These are phyloP conservation scores for Rhodotorula toruloides DNA, from an alignment of 768 basidiomycete species.

Conservation along the genomic window DNA sequence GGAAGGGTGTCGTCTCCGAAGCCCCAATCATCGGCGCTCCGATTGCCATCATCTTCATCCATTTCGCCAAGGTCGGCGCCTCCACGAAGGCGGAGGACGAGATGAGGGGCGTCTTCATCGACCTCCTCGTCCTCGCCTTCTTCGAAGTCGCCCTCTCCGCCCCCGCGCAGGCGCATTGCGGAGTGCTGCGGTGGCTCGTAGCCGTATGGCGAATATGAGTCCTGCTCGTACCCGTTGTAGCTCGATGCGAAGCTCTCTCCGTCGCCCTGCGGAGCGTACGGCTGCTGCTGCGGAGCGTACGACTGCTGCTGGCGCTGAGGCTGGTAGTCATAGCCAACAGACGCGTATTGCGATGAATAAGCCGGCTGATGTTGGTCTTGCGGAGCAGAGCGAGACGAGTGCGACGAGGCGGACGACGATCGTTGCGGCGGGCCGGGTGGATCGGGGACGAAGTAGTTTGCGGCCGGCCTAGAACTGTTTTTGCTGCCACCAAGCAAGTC, in stretches of 20 bases:
- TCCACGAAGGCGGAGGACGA: conserved; percentile 18
- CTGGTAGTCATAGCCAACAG: background rate
- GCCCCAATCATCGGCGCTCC: conserved; percentile 31
- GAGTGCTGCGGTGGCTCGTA: conserved; percentile 8
- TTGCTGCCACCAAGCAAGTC: conserved; percentile 14
- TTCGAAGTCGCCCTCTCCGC: background rate
- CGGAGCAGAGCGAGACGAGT: background rate
- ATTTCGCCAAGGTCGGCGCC: conserved; percentile 34
- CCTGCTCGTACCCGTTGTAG: conserved; percentile 8
- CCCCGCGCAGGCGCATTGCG: conserved; percentile 28
- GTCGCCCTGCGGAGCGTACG: background rate
- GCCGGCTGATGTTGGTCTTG: background rate
- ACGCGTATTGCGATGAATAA: too few species aligned
- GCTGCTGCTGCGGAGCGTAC: conserved; percentile 1
- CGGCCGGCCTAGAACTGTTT: background rate
- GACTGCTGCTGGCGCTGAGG: background rate
- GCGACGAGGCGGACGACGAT: conserved; percentile 2
- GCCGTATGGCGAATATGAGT: background rate
- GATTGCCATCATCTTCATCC: conserved; percentile 29
- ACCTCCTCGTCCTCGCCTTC: background rate
- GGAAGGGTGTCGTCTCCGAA: conserved; percentile 16
- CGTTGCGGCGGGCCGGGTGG: conserved; percentile 13
- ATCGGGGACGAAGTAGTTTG: conserved; percentile 20
- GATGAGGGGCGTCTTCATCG: background rate
- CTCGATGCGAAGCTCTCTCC: too few species aligned